Evolutionary conservation across 2,329 filamentous ascomycete species (phyloP), one percentile per base, ranked within the genome.

Genomic region (Cladosporium sp.): DNA sequence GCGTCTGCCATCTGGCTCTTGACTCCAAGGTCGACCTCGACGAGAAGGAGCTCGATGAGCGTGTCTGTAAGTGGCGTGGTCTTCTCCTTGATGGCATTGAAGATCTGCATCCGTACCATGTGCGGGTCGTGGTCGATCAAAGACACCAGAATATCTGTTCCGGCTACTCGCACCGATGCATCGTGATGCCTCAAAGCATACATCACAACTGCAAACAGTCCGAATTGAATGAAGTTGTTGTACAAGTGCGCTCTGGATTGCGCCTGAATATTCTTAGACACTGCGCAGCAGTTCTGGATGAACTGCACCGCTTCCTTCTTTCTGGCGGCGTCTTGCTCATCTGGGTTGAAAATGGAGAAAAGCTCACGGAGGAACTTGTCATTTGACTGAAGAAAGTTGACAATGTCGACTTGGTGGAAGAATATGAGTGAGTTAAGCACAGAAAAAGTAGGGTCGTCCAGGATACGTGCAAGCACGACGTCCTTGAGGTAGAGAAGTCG

Each of bases 391-490:
- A 99, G 78, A 70, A 97, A 89, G 64, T 92, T 88, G 43, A 99
- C 86, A 64, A 99, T 96, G 64, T 97, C 93, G 61, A 97, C 91
- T 73, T 99, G 93, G 72, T 97, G 93, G 78, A 95, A 99, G 74
- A 96, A 99, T 59, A 99, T 99, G 61, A 97, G 80, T 44, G 90
- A 96, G 71, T 97, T 99, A 57, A 99, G 83, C 20, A 97, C 91
- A 19, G 89, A 95, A 69, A 97, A 99, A 17, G 93, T 99, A 43
- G 92, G 92, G 68, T 99, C 93, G 70, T 99, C 93, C 54, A 99
- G 79, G 56, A 99, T 97, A 56, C 93, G 84, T 24, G 93, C 93
- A 38, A 99, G 80, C 1, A 97, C 92, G n/a, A 99, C 93, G 63
- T 99, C 93, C 69, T 97, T 99, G 49, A 99, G 79, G 67, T 99